Evolutionary conservation across 352 stramenopile genomes (phyloP).

Genomic region (Thraustochytrium striatum): DNA sequence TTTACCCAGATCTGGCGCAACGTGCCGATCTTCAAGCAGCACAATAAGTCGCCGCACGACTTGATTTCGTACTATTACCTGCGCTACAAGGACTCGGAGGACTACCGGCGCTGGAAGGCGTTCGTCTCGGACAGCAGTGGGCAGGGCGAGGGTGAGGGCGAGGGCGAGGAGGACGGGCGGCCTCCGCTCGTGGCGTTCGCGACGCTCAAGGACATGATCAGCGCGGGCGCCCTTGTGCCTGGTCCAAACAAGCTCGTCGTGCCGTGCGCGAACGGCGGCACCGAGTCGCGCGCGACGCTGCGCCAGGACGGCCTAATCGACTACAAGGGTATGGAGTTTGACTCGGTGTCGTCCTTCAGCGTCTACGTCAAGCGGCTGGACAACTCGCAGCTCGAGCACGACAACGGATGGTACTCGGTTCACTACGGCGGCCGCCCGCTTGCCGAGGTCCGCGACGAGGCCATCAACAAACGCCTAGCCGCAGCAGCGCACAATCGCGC

Average conservation of each 20-base stretch:
- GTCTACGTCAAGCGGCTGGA: slow-evolving; percentile 14
- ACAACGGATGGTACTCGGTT: slow-evolving; percentile 40
- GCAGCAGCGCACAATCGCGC: neutral
- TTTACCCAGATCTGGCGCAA: slow-evolving; percentile 26
- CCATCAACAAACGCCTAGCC: neutral
- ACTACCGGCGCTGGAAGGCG: slow-evolving; percentile 29
- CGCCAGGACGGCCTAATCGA: neutral
- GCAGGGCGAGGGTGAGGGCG: neutral
- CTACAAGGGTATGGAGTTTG: neutral
- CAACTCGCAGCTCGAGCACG: slow-evolving; percentile 1
- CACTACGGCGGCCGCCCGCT: slow-evolving; percentile 7
- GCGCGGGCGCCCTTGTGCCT: neutral
- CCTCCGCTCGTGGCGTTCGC: neutral
- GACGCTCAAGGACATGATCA: slow-evolving; percentile 27
- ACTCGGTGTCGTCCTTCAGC: slow-evolving; percentile 37
- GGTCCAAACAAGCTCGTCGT: slow-evolving; percentile 4
- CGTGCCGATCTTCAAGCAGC: neutral
- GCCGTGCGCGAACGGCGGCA: neutral
- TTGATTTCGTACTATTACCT: slow-evolving; percentile 39
- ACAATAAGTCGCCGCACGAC: slow-evolving; percentile 30
- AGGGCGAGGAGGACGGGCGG: neutral
- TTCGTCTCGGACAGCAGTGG: slow-evolving; percentile 7
- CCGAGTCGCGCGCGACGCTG: neutral
- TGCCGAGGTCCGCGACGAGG: neutral
- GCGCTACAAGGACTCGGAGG: slow-evolving; percentile 29